Base-by-base conservation (phyloP, 768 basidiomycete species). In the Russula foetens region DNA sequence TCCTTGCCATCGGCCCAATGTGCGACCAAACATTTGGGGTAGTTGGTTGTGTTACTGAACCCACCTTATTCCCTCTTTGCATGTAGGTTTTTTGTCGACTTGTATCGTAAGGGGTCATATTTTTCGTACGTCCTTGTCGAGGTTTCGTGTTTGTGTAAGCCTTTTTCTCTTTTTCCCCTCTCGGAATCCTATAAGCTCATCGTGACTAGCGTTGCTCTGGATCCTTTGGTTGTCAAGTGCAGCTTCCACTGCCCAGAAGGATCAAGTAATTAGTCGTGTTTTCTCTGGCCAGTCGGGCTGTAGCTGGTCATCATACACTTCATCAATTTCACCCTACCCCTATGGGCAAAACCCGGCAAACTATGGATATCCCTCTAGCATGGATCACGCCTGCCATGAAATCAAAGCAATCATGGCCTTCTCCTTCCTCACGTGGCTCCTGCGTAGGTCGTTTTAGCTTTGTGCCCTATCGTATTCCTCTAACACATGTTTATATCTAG, bases 141-240 rank as follows among this genome's bases (percentile, higher is more conserved):
- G 61, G 31, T 78, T 17, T 47, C 19, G 15, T 76, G 72, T 74
- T 61, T 76, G 55, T 66, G 75, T 78, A 61, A 65, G 75, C 53
- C 26, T 39, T 6, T 63, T n/a, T n/a, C n/a, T n/a, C n/a, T n/a
- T 44, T 46, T 5, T 47, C 38, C 6, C 31, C 26, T 38, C 11
- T 12, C 19, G 7, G 4, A n/a, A 26, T 31, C 31, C 35, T 44
- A 15, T 41, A 9, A 14, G 24, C 21, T 54, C 63, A 48, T 14
- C 4, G 28, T 26, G 60, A 49, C 11, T 54, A 74, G 75, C 58
- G 23, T 6, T 72, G 46, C 69, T 79, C 28, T 73, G 70, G 67
- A 53, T 77, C 44, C 63, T 78, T 33, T 79, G 74, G 78, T 70
- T 78, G 26, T 71, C 75, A 17, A 66, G 70, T 28, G 78, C 64